These are phyloP conservation scores for Trichophyton simii DNA, from an alignment of 2,329 filamentous ascomycete species.

Conservation along the genomic window DNA sequence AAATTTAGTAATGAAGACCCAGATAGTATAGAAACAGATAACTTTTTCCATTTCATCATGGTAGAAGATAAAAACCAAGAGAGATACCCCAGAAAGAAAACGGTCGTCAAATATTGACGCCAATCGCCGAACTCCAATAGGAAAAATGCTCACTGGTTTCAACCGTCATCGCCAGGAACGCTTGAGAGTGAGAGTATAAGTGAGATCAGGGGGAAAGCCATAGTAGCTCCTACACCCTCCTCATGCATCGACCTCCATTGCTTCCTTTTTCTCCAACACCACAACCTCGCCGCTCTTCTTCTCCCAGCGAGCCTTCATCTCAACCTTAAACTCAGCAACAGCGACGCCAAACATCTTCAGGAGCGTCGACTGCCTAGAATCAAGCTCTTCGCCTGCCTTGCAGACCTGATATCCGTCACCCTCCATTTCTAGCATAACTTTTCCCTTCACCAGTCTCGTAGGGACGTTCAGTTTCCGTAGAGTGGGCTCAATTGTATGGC, in stretches of 20 bases:
- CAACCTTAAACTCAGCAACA: conserved; percentile 79
- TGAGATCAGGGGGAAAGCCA: background rate
- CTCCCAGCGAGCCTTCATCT: conserved; percentile 54
- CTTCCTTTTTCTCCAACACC: conserved; percentile 23
- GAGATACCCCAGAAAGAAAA: background rate
- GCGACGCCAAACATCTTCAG: conserved; percentile 89
- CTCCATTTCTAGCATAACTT: conserved; percentile 57
- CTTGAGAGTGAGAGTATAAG: background rate
- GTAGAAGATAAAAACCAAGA: background rate
- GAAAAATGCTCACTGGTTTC: background rate
- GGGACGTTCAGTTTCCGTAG: conserved; percentile 81
- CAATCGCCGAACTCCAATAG: background rate
- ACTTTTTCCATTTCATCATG: background rate
- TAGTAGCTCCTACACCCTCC: background rate
- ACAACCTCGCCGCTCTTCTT: conserved; percentile 30
- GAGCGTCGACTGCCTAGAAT: conserved; percentile 83
- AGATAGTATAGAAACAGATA: background rate
- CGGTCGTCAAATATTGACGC: background rate
- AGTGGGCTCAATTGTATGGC: conserved; percentile 81
- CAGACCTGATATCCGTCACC: conserved; percentile 59
- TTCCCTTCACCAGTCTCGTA: conserved; percentile 76
- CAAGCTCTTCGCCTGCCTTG: conserved; percentile 69
- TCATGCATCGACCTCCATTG: conserved; percentile 33
- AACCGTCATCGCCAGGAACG: background rate
- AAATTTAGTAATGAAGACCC: background rate